Base-by-base conservation (phyloP, 83 land plant genomes). In the Picea abies region DNA sequence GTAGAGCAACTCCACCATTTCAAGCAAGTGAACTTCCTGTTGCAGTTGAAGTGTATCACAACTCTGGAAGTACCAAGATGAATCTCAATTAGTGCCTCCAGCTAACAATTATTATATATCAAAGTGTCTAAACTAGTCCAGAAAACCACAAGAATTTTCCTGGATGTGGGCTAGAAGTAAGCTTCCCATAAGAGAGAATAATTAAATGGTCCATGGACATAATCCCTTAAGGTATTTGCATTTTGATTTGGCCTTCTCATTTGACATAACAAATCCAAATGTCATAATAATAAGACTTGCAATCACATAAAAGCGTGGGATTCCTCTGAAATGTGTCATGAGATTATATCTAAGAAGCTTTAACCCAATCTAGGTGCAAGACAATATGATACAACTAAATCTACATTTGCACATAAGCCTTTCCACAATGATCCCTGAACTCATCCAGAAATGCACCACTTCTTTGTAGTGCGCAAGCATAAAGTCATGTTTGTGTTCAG, bases 361-460 rank as follows among this genome's bases (percentile, higher is more conserved):
- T 49, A 25, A 76, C 78, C 26, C 78, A 76, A 49, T 22, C 35
- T 47, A 44, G 78, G 23, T 44, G 26, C 78, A 76, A 76, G 35
- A 58, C 60, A 56, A 14, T 76, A 76, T 76, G 79, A 76, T 76
- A 76, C 79, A 76, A 76, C 60, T 76, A 76, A 26, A 15, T 52
- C 62, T 56, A 56, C 79, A 76, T 56, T 60, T 76, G 62, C 16
- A 76, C 49, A 76, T 60, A 76, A 76, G 79, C 29, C 58, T 76
- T 76, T 76, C 62, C 62, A 23, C 61, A 66, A 25, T 76, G 62
- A 26, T 25, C 61, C 79, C 12, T 35, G 9, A 62, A 76, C 69
- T 22, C 69, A 22, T 76, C 79, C 62, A 56, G 11, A 76, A 25
- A 56, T 11, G 37, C 61, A 66, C 69, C 69, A 76, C 62, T 76